Percentiles rank a stretch among this genome's conserved stretches.
Evolutionary conservation across 2,329 filamentous ascomycete genomes (phyloP).

Genomic region (Talaromyces funiculosus): DNA sequence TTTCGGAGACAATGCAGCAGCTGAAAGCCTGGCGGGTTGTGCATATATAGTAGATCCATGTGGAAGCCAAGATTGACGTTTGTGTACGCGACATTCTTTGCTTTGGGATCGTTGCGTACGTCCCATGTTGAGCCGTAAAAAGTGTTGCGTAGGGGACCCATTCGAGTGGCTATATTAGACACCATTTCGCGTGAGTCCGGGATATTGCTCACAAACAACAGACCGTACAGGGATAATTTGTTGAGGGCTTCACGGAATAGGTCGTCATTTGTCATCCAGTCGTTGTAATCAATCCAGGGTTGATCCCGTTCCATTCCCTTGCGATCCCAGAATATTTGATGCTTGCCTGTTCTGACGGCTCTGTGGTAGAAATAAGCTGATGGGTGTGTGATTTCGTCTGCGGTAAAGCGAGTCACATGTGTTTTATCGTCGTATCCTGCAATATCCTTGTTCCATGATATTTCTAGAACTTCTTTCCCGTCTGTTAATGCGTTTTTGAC

Average conservation of each 20-base stretch:
- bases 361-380: background rate
- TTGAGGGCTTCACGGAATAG: conserved; percentile 58
- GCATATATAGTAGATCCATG: conserved; percentile 87
- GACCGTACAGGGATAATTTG: conserved; percentile 60
- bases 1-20: conserved; percentile 85
- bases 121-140: conserved; percentile 93
- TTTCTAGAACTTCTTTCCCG: conserved; percentile 39
- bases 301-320: conserved; percentile 40
- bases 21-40: conserved; percentile 73
- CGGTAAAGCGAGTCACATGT: conserved; percentile 26
- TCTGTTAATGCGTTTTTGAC: background rate
- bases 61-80: conserved; percentile 76
- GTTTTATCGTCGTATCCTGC: conserved; percentile 34
- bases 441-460: conserved; percentile 60
- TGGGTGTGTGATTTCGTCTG: conserved; percentile 10
- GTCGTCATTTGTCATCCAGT: conserved; percentile 60
- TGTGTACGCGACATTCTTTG: conserved; percentile 91
- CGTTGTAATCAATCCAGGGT: conserved; percentile 59
- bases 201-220: conserved; percentile 71
- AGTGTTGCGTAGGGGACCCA: conserved; percentile 75
- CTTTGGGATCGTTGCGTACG: conserved; percentile 71
- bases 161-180: conserved; percentile 60
- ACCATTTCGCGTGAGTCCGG: conserved; percentile 64
- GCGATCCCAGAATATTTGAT: conserved; percentile 33
- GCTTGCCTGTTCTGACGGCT: conserved; percentile 21